phyloP scores from a whole-genome alignment of 2,329 filamentous ascomycete genomes.

The Paecilomyces sp. region DNA sequence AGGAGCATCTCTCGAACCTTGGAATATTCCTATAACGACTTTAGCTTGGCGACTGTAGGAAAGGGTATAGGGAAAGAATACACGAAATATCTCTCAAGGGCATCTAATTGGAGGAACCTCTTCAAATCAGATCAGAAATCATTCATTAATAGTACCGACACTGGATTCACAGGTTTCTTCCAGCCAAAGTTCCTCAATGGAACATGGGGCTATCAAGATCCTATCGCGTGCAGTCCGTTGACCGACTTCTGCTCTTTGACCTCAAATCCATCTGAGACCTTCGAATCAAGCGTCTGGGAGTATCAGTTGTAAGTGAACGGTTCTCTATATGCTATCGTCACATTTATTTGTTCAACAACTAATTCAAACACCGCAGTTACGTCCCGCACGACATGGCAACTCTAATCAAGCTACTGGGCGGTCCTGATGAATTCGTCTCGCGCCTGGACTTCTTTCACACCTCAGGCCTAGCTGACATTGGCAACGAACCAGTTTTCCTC shows the following conservation, averaged over 20 bases:
- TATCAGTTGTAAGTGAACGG: constrained; percentile 42
- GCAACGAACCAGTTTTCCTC: constrained; percentile 57
- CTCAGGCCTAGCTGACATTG: constrained; percentile 55
- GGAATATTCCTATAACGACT: constrained; percentile 73
- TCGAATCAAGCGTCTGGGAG: constrained; percentile 25
- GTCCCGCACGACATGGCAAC: constrained; percentile 41
- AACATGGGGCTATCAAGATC: constrained; percentile 60
- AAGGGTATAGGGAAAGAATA: constrained; percentile 45
- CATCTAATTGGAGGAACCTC: constrained; percentile 62
- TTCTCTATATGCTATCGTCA: constrained; percentile 44
- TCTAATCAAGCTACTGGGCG: constrained; percentile 55
- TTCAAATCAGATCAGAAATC: constrained; percentile 55
- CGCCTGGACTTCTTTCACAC: constrained; percentile 60
- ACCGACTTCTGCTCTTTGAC: constrained; percentile 23
- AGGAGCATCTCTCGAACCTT: constrained; percentile 64
- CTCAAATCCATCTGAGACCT: constrained; percentile 21
- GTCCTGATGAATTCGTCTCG: constrained; percentile 48
- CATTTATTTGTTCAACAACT: constrained; percentile 39
- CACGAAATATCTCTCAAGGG: constrained; percentile 52
- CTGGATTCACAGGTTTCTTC: constrained; percentile 62
- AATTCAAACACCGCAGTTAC: constrained; percentile 43
- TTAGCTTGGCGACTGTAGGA: constrained; percentile 57
- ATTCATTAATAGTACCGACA: constrained; percentile 48
- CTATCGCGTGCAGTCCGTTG: constrained; percentile 31
- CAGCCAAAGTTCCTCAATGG: constrained; percentile 60